Evolutionary conservation across 2,329 filamentous ascomycete species (phyloP), one percentile per base, ranked within the genome.

Genomic region (Penicillium sp.): DNA sequence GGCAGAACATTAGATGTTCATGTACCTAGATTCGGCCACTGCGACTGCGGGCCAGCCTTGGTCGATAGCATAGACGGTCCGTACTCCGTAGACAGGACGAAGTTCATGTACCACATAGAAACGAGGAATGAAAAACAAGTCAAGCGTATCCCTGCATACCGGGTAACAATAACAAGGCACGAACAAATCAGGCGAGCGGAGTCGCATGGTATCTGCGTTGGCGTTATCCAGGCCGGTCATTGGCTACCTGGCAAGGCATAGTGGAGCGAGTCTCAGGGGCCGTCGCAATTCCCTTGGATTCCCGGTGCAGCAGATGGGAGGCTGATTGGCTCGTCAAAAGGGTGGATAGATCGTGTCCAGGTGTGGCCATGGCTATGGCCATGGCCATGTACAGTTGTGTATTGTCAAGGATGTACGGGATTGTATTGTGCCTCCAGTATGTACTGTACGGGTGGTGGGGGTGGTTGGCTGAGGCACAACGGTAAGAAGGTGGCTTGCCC

Each of bases 181-280:
- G 11, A 31, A 42, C 59, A 58, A 42, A 42, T 42, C 65, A 62
- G 55, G 52, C 54, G 11, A 13, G 26, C 49, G 13, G n/a, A 37
- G 48, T 11, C 10, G 40, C 9, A 37, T 51, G 49, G 58, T 59
- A 59, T 61, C 44, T 42, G 28, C 42, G 43, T 43, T 51, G 48
- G 50, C 53, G 46, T n/a, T n/a, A n/a, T n/a, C n/a, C n/a, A n/a
- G n/a, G n/a, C n/a, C n/a, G n/a, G n/a, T 55, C 43, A 64, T 65
- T 63, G 51, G 60, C 48, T 59, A 60, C 58, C 57, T 52, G 43
- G 11, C 54, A 57, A n/a, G 54, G 55, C 43, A 51, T 53, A 45
- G 67, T 65, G 68, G 67, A 56, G 60, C 62, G 23, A 48, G 62
- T 69, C 61, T 70, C 68, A 70, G 68, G 68, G 68, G 68, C 65